Evolutionary conservation across 2,329 filamentous ascomycete species (phyloP), one percentile per base, ranked within the genome.

Genomic region (Aspergillus puulaauensis): DNA sequence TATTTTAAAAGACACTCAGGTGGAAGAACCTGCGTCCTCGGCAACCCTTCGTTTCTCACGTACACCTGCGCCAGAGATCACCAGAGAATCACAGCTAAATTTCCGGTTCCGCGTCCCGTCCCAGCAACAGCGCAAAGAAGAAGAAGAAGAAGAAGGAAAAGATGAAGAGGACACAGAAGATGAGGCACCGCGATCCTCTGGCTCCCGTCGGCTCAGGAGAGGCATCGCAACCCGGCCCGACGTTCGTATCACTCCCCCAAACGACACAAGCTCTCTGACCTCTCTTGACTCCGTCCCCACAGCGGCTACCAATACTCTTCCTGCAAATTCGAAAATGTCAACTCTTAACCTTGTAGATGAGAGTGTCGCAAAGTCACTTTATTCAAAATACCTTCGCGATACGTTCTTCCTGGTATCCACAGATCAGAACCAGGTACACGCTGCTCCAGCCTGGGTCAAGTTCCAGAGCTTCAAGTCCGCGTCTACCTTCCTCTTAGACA

Each of bases 351-450:
- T 55, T 17, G 53, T 44, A 2, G 27, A 49, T 40, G 24, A 9
- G 14, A n/a, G 17, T n/a, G 9, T 55, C 8, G 8, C 27, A 5
- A 11, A 31, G 6, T 23, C 52, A n/a, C 33, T 54, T 19, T 15
- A 9, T 12, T 15, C 15, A 14, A 39, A 21, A 14, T 37, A 53
- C 17, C 15, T 39, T 9, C 31, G 35, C 15, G 35, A 58, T 4
- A 64, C 64, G 6, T 61, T 35, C 12, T 66, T 69, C 41, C 54
- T 66, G 3, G 59, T 65, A 4, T 58, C 55, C 3, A 52, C 58
- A 4, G 60, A 50, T 37, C 52, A 15, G 19, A 60, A 64, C 19
- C 35, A 45, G 9, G 12, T 14, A 37, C 35, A 24, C 3, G 62
- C 61, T 56, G 60, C 62, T 1, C 61, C 66, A 1, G 62, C 63